Conservation (phyloP, 495 filamentous ascomycete genomes). For the Xylaria longipes region DNA sequence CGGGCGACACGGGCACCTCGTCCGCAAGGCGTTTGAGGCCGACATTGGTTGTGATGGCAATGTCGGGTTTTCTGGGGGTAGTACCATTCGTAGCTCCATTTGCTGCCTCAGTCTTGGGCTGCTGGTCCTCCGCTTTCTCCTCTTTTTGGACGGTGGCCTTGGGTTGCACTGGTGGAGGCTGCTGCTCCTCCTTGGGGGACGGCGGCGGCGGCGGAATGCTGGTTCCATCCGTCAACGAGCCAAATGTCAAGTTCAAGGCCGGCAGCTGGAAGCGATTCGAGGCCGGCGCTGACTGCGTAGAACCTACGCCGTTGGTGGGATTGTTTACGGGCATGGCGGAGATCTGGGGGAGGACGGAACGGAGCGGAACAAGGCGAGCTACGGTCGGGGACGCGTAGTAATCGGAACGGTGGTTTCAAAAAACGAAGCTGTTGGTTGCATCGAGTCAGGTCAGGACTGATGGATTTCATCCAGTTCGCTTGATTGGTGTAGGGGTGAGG, state of each 20-base stretch:
- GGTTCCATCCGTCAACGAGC: slow-evolving; percentile 62
- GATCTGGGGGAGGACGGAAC: not conserved
- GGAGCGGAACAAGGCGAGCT: not conserved
- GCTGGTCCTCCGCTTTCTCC: slow-evolving; percentile 11
- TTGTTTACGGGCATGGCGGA: slow-evolving; percentile 35
- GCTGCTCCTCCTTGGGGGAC: slow-evolving; percentile 54
- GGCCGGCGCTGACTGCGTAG: slow-evolving; percentile 29
- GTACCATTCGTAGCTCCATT: slow-evolving; percentile 44
- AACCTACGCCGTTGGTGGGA: slow-evolving; percentile 29
- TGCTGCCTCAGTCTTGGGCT: slow-evolving; percentile 29
- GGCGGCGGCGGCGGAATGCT: slow-evolving; percentile 62
- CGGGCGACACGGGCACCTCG: slow-evolving; percentile 52
- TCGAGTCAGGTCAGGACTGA: slow-evolving; percentile 10
- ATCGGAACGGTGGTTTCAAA: slow-evolving; percentile 5
- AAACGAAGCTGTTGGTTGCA: not conserved
- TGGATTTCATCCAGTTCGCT: not conserved
- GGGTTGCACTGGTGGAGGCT: slow-evolving; percentile 40
- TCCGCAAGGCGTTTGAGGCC: slow-evolving; percentile 51
- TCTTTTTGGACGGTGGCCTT: slow-evolving; percentile 34
- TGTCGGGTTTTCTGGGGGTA: slow-evolving; percentile 42
- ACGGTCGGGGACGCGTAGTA: not conserved
- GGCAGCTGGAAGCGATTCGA: slow-evolving; percentile 61
- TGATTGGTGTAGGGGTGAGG: slow-evolving; percentile 5
- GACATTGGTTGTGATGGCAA: slow-evolving; percentile 37
- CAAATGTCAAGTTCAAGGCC: slow-evolving; percentile 56